A percentile compares a stretch with the other conserved stretches of the same genome.
These are phyloP conservation scores for Spergularia azorica DNA, from an alignment of 179 eudicot species.

Conservation along the genomic window DNA sequence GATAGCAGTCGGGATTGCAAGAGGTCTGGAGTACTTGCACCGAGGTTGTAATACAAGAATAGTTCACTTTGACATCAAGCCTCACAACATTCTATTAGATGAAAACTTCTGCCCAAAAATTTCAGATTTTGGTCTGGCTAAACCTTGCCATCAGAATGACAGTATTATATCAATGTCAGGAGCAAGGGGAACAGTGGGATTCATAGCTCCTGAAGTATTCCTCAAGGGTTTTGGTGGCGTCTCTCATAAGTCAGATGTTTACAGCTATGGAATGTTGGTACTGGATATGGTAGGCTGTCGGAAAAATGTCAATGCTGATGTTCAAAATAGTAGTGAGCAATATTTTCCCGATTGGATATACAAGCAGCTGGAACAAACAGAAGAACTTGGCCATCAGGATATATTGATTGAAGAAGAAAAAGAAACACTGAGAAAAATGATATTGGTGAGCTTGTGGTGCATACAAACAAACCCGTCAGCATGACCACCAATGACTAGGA, in stretches of 20 bases:
- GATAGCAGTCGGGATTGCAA: conserved; percentile 33
- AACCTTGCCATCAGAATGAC: conserved; percentile 19
- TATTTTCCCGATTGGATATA: conserved; percentile 32
- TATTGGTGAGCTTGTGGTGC: conserved; percentile 37
- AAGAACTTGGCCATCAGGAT: conserved; percentile 3
- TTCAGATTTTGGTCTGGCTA: conserved; percentile 41
- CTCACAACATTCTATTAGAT: conserved; percentile 40
- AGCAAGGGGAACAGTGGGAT: conserved; percentile 40
- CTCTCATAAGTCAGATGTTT: conserved; percentile 37
- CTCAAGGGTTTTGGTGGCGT: conserved; percentile 26
- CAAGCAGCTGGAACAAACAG: conserved; percentile 20
- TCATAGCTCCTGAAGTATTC: conserved; percentile 41
- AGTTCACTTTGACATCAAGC: conserved; percentile 42
- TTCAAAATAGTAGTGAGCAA: conserved; percentile 10
- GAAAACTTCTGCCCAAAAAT: conserved; percentile 35
- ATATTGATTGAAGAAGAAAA: conserved; percentile 19
- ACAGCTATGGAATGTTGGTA: conserved; percentile 37
- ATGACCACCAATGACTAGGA: conserved; percentile 22
- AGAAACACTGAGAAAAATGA: conserved; percentile 24
- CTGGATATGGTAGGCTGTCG: conserved; percentile 34
- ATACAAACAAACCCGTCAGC: conserved; percentile 28
- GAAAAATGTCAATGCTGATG: background rate
- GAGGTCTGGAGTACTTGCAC: conserved; percentile 39
- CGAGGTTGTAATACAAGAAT: conserved; percentile 34
- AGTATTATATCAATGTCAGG: conserved; percentile 29